Evolutionary conservation across 768 basidiomycete genomes (phyloP), one percentile per base, ranked within the genome.

Genomic region (Rhodocollybia butyracea): DNA sequence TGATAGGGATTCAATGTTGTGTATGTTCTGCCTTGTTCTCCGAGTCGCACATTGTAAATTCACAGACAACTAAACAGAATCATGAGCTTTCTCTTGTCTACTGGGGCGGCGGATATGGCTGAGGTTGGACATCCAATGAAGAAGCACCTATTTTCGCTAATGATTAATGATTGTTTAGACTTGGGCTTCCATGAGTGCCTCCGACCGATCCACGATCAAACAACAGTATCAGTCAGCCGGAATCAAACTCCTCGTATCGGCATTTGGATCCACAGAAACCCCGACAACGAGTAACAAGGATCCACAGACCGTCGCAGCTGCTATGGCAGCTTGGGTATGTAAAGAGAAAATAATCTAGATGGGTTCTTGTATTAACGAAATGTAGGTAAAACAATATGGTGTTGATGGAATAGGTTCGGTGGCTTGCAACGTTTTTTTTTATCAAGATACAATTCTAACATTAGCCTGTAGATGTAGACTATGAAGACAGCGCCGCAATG

Each of bases 241-340:
- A n/a, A 83, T 84, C 63, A 78, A 77, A 21, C 61, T 86, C 43
- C 74, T 85, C 53, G 83, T 85, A 7, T 80, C 81, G 42, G 74
- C 70, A 3, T 84, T 85, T 59, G 80, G 80, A 2, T 72, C 50
- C 19, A 64, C 70, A 3, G 73, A 77, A 42, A 59, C 68, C 3
- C 80, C 80, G 6, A 81, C 79, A 13, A 68, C 70, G 11, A 69
- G 62, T 13, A 76, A 78, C 43, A 80, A 78, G 15, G 83, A 89
- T 65, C 82, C 88, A 19, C 68, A 81, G 5, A 68, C 71, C 6
- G 80, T 81, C 17, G 88, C 88, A 2, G 80, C 83, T 58, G 80
- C 77, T 2, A 76, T 89, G 66, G 86, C 86, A 1, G 77, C 77
- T 11, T 90, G 77, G 74, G 87, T 89, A 8, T 80, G 78, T 57